Evolutionary conservation across 768 basidiomycete genomes (phyloP).

Genomic region (Neoboletus magnificus): DNA sequence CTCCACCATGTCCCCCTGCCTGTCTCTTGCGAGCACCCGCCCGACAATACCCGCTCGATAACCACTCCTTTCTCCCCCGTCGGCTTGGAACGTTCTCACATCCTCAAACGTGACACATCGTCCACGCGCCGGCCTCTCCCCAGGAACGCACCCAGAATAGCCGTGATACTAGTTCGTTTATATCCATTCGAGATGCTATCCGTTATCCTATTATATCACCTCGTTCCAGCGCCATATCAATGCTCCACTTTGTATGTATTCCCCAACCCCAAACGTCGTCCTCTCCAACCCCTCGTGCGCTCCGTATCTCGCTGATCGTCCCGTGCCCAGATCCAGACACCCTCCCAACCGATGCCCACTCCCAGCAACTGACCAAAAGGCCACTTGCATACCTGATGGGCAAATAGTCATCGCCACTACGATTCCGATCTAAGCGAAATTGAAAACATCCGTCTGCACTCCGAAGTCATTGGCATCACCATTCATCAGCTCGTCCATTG

Average conservation of each 20-base stretch:
- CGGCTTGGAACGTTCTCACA: conserved; percentile 4
- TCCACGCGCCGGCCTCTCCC: conserved; percentile 8
- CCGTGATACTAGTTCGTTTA: conserved; percentile 2
- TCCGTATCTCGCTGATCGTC: neutral
- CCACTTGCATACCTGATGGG: conserved; percentile 11
- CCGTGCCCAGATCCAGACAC: neutral
- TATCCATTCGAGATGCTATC: conserved; percentile 8
- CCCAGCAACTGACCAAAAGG: neutral
- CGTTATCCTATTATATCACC: conserved; percentile 11
- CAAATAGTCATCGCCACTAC: conserved; percentile 22
- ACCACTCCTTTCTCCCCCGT: neutral
- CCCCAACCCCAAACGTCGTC: neutral
- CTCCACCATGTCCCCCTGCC: neutral
- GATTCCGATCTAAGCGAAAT: conserved; percentile 33
- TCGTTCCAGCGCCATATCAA: neutral
- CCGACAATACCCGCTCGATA: neutral
- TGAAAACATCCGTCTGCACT: conserved; percentile 14
- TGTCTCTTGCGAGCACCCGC: neutral
- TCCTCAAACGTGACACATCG: conserved; percentile 14
- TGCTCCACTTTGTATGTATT: neutral
- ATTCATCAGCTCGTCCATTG: neutral
- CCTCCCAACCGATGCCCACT: neutral
- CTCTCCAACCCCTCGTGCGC: neutral
- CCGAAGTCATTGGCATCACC: conserved; percentile 1
- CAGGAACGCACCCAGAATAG: conserved; percentile 25